Base-by-base conservation (phyloP, 139 green algal species). In the Tetradesmus obliquus region DNA sequence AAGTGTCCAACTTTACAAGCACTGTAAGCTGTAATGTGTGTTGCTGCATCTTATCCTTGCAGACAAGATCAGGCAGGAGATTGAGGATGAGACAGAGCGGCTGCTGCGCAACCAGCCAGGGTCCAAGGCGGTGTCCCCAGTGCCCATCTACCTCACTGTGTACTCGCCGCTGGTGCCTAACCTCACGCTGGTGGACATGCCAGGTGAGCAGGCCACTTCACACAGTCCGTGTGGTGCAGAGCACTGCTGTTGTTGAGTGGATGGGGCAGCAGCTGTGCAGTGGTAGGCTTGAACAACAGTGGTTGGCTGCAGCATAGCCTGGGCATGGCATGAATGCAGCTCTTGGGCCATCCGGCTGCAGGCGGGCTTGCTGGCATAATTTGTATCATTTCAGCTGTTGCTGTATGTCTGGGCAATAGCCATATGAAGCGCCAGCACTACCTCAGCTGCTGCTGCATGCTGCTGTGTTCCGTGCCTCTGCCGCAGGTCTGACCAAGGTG, bases 111-210 rank as follows among this genome's bases (percentile, higher is more conserved):
- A 95, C 24, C 90, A 93, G 76, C 88, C 88, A 8, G 55, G 84
- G 53, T 93, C 93, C 76, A 98, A 96, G 51, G 95, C 95, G 54
- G 98, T 99, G 13, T 98, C 97, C 19, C 96, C 98, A 0, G 96
- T 99, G 82, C 97, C 98, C 81, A 99, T 99, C 86, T 98, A 98
- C 93, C 95, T 99, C 55, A 98, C 96, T 51, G 96, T 99, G 32
- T 96, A 97, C 82, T 99, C 97, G 0, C 96, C 97, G 3, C 93
- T 98, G 79, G 97, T 99, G 82, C 98, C 98, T 55, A 98, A 98
- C 90, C 94, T 99, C 51, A 99, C 97, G 1, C 94, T 99, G 87
- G 97, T 99, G 53, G 98, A 99, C 91, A 99, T 99, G 97, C 98
- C 98, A 89, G 97, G 97, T 97, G 80, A 85, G 72, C 20, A 5